Percentiles rank a stretch among this genome's conserved stretches.
Evolutionary conservation across 2,329 filamentous ascomycete species (phyloP).

Genomic region (Pyrenochaeta sp.): DNA sequence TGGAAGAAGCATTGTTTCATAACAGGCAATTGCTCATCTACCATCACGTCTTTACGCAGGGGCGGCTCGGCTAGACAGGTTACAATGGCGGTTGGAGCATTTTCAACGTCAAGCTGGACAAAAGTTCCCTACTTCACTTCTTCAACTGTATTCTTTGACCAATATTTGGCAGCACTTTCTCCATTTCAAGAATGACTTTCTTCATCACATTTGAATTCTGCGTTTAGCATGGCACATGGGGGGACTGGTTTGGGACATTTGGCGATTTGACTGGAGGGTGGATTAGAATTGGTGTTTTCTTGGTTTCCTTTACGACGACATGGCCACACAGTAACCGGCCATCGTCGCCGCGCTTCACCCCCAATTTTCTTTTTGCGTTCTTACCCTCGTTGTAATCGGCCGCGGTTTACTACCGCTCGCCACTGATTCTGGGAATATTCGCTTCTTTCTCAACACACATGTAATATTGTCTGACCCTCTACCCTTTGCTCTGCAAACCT

Average conservation of each 20-base stretch:
- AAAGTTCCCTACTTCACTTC: constrained; percentile 37
- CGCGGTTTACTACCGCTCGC: constrained; percentile 15
- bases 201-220: constrained; percentile 27
- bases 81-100: constrained; percentile 27
- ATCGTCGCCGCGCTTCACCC: constrained; percentile 37
- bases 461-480: constrained; percentile 29
- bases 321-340: constrained; percentile 35
- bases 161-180: constrained; percentile 23
- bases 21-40: constrained; percentile 37
- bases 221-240: constrained; percentile 32
- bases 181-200: constrained; percentile 28
- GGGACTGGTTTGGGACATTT: constrained; percentile 21
- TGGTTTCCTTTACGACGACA: constrained; percentile 40
- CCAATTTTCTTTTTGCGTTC: constrained; percentile 38
- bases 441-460: constrained; percentile 29
- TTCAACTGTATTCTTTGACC: constrained; percentile 35
- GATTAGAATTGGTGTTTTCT: constrained; percentile 41
- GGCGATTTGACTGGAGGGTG: constrained; percentile 20
- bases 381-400: constrained; percentile 51
- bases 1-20: constrained; percentile 37
- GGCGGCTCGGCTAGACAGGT: constrained; percentile 44
- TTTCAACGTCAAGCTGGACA: constrained; percentile 23
- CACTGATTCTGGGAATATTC: constrained; percentile 44
- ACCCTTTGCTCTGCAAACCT: constrained; percentile 26
- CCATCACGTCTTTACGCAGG: constrained; percentile 41